These are phyloP conservation scores for Aspergillus saccharolyticus DNA, from an alignment of 495 filamentous ascomycete genomes.

Conservation along the genomic window DNA sequence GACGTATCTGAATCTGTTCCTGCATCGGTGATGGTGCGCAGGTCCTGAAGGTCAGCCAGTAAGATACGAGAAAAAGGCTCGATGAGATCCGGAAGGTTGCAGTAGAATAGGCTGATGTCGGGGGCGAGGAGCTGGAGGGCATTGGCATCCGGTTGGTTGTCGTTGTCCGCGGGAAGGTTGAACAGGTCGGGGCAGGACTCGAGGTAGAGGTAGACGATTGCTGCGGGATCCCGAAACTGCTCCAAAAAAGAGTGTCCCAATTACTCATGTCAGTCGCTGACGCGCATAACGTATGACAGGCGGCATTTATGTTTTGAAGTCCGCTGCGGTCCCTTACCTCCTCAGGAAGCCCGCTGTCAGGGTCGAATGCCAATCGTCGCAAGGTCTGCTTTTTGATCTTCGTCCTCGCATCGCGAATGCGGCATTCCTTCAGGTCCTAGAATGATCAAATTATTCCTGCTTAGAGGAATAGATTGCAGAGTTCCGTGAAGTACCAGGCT, in stretches of 20 bases:
- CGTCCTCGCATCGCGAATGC: constrained; percentile 31
- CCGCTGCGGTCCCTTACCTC: constrained; percentile 22
- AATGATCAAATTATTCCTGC: neutral
- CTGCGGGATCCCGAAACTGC: constrained; percentile 34
- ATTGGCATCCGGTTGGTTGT: constrained; percentile 13
- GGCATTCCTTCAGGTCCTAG: constrained; percentile 39
- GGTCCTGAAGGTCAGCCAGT: constrained; percentile 21
- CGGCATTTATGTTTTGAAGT: neutral
- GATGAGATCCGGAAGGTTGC: constrained; percentile 27
- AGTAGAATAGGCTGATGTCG: constrained; percentile 37
- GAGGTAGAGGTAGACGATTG: constrained; percentile 36
- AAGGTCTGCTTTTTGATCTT: constrained; percentile 34
- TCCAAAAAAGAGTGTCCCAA: neutral
- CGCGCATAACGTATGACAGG: neutral
- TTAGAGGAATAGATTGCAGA: neutral
- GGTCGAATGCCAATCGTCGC: constrained; percentile 31
- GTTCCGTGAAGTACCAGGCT: constrained; percentile 10
- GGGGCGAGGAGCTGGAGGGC: constrained; percentile 31
- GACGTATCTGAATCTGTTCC: constrained; percentile 5
- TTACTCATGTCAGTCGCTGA: neutral
- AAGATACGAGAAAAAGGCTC: constrained; percentile 25
- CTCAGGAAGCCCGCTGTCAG: constrained; percentile 29
- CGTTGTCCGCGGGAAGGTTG: constrained; percentile 14
- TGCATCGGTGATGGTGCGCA: constrained; percentile 27
- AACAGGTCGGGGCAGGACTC: constrained; percentile 27